These are phyloP conservation scores for Cryptosporidium sp. DNA, from an alignment of 169 alveolate species.

Conservation along the genomic window DNA sequence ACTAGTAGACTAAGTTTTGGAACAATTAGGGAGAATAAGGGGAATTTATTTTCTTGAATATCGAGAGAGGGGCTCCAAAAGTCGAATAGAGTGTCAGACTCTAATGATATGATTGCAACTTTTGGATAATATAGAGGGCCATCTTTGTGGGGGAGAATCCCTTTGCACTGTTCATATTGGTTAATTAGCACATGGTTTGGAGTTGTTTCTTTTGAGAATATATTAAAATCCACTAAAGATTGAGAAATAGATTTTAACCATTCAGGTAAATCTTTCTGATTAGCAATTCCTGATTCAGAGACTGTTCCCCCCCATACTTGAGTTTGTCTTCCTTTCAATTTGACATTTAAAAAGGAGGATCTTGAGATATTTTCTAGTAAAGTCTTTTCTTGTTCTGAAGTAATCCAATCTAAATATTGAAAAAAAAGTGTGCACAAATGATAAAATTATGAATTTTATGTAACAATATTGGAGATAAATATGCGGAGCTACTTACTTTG, in stretches of 20 bases:
- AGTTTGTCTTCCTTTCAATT: slow-evolving; percentile 48
- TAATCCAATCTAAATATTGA: slow-evolving; percentile 53
- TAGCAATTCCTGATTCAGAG: slow-evolving; percentile 27
- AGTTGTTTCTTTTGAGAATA: slow-evolving; percentile 2
- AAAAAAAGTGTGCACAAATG: not conserved
- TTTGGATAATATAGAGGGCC: slow-evolving; percentile 81
- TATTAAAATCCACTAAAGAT: slow-evolving; percentile 21
- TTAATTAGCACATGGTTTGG: slow-evolving; percentile 79
- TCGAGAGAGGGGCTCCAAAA: slow-evolving; percentile 54
- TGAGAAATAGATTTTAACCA: slow-evolving; percentile 34
- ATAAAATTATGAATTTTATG: not conserved
- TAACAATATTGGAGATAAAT: not conserved
- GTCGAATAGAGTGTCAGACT: slow-evolving; percentile 72
- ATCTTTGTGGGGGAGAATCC: slow-evolving; percentile 82
- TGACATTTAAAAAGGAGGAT: slow-evolving; percentile 9
- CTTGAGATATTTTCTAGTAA: slow-evolving; percentile 22
- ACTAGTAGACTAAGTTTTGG: slow-evolving; percentile 49
- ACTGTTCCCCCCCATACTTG: slow-evolving; percentile 71
- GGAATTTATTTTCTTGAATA: slow-evolving; percentile 1
- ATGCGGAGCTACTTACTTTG: not conserved
- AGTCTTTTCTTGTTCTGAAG: slow-evolving; percentile 33
- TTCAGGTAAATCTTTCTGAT: slow-evolving; percentile 49
- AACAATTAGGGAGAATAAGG: slow-evolving; percentile 40
- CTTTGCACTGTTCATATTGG: slow-evolving; percentile 78
- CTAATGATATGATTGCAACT: slow-evolving; percentile 77